Evolutionary conservation across 1,284 basidiomycete genomes (phyloP).

Genomic region (Ustilago bromivora): DNA sequence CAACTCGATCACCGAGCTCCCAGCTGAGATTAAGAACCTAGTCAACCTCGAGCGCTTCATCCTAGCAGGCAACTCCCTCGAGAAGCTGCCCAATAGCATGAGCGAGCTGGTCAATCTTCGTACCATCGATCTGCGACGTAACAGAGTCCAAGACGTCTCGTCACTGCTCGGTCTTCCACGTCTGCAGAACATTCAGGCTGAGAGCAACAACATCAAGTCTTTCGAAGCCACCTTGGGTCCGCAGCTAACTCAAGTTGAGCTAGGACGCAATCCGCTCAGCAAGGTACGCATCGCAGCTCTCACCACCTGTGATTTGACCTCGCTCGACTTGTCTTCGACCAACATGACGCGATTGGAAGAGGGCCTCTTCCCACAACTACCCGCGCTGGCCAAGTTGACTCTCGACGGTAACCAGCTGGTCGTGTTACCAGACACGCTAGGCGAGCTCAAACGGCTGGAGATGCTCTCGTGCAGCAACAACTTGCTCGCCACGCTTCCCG

Average conservation of each 20-base stretch:
- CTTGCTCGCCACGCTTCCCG: conserved; percentile 81
- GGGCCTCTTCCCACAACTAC: conserved; percentile 59
- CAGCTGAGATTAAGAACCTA: conserved; percentile 82
- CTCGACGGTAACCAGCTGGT: conserved; percentile 78
- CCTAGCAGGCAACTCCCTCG: conserved; percentile 63
- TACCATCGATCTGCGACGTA: conserved; percentile 64
- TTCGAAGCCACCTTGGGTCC: conserved; percentile 57
- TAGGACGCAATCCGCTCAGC: conserved; percentile 66
- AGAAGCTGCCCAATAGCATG: conserved; percentile 60
- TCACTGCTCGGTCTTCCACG: conserved; percentile 58
- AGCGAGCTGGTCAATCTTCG: conserved; percentile 54
- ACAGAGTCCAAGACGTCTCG: conserved; percentile 61
- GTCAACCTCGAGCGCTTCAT: conserved; percentile 62
- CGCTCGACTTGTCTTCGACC: conserved; percentile 88
- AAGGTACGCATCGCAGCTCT: conserved; percentile 61
- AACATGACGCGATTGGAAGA: conserved; percentile 89
- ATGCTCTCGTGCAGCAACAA: conserved; percentile 90
- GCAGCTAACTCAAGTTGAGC: conserved; percentile 53
- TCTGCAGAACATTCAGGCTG: conserved; percentile 59
- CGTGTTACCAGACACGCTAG: conserved; percentile 83
- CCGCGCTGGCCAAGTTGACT: conserved; percentile 57
- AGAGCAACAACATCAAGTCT: conserved; percentile 65
- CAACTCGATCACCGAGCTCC: conserved; percentile 86
- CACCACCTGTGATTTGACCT: conserved; percentile 78
- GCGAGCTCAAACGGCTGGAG: conserved; percentile 79